Conservation (phyloP, 768 basidiomycete species). For the Tulasnella sp. region DNA sequence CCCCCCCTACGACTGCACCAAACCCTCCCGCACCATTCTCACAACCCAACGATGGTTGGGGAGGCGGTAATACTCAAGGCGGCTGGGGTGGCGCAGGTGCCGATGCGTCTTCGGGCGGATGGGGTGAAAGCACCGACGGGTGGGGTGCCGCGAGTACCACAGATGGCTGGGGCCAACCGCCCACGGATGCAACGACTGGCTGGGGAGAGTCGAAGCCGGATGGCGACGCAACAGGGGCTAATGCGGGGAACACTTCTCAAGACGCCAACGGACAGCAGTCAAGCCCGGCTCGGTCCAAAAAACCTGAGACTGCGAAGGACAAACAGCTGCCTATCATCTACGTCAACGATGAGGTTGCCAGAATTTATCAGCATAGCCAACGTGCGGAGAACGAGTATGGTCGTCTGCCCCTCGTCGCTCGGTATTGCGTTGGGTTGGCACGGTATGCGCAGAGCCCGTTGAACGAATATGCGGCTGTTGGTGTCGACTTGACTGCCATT, state of each 20-base stretch:
- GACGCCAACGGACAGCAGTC: background rate
- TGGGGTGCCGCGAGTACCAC: slow-evolving; percentile 20
- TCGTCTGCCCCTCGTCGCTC: slow-evolving; percentile 58
- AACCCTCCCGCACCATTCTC: background rate
- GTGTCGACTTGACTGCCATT: slow-evolving; percentile 69
- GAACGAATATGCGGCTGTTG: slow-evolving; percentile 87
- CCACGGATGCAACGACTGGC: slow-evolving; percentile 19
- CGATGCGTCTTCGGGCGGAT: background rate
- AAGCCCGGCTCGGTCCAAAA: slow-evolving; percentile 5
- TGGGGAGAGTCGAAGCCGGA: slow-evolving; percentile 33
- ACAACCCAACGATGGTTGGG: background rate
- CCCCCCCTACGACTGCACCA: background rate
- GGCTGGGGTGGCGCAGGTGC: background rate
- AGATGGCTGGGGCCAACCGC: slow-evolving; percentile 23
- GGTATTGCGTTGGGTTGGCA: slow-evolving; percentile 89
- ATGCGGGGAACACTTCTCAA: background rate
- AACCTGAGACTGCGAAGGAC: background rate
- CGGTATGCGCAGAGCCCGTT: slow-evolving; percentile 88
- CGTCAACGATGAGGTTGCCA: slow-evolving; percentile 80
- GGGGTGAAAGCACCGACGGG: background rate
- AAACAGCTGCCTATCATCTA: slow-evolving; percentile 50
- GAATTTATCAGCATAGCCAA: slow-evolving; percentile 84
- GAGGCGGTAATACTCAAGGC: slow-evolving; percentile 13
- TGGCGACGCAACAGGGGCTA: background rate
- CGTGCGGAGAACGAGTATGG: slow-evolving; percentile 78